phyloP scores from a whole-genome alignment of 768 basidiomycete species.

The Tylopilus subfusipes region DNA sequence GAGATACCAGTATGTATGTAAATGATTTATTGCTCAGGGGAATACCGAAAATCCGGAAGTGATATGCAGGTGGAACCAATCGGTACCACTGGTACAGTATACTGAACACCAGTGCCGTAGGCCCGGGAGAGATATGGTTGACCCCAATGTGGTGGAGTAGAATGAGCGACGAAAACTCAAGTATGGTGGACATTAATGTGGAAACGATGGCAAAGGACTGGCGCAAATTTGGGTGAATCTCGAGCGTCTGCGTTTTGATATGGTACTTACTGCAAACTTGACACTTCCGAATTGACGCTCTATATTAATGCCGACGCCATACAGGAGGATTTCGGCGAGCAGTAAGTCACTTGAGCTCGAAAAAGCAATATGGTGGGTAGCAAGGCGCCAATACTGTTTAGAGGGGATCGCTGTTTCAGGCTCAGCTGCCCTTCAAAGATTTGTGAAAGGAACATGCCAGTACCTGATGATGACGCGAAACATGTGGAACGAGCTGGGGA shows the following conservation, averaged over 20 bases:
- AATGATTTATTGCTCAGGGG: conserved; percentile 74
- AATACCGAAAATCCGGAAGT: conserved; percentile 71
- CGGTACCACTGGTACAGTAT: conserved; percentile 81
- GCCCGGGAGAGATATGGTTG: conserved; percentile 74
- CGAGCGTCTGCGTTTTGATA: background rate
- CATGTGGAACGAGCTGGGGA: conserved; percentile 74
- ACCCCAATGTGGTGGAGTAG: conserved; percentile 63
- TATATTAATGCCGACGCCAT: conserved; percentile 63
- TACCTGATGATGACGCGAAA: conserved; percentile 89
- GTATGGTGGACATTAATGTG: conserved; percentile 56
- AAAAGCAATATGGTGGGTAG: conserved; percentile 70
- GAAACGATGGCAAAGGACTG: conserved; percentile 81
- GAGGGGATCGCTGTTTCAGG: conserved; percentile 30
- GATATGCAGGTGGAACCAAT: conserved; percentile 73
- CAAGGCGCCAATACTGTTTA: conserved; percentile 80
- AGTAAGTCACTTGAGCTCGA: conserved; percentile 85
- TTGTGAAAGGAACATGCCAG: conserved; percentile 3
- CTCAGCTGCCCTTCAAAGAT: conserved; percentile 20
- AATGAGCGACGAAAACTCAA: conserved; percentile 65
- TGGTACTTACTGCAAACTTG: conserved; percentile 73
- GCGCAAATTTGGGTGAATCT: conserved; percentile 6
- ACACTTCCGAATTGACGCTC: conserved; percentile 85
- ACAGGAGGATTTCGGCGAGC: conserved; percentile 69
- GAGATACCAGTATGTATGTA: conserved; percentile 65
- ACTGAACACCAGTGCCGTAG: conserved; percentile 72